Evolutionary conservation across 345 rosid genomes (phyloP), one percentile per base, ranked within the genome.

Genomic region (Pistacia integerrima): DNA sequence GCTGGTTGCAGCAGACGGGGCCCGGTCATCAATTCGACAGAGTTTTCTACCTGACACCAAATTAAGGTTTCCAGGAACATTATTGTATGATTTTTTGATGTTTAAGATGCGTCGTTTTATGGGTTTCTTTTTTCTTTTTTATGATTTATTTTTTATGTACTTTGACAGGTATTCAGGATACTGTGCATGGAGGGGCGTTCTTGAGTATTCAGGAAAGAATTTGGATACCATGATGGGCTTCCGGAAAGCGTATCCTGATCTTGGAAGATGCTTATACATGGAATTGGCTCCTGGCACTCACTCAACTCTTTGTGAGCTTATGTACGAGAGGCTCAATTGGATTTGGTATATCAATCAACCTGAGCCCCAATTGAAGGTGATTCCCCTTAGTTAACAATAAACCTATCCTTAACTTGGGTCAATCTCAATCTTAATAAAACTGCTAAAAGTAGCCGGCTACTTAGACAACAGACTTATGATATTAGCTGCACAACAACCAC

Each of bases 1-100:
- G 79, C 93, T 92, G 0, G 82, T 94, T 73, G 96, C 94, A 46
- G 98, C 94, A 1, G 96, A 94, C 77, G 94, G 97, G 10, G 87
- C 89, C 65, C 83, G 85, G 35, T 91, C 97, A 77, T 84, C 81
- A 8, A 84, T 94, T 77, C 92, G 96, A 64, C 82, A 73, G 69
- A 74, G 76, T 66, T 88, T 86, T 82, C 76, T 87, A 30, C 93
- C 96, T 13, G 81, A 87, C 67, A 35, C 85, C 54, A 87, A 85
- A 82, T 65, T 94, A 77, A 92, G 98, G 97, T 91, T 76, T 55
- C 4, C 20, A 30, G 33, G 33, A 30, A 30, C 33, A 30, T n/a
- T 57, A 5, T 28, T 46, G 28, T 14, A 2, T 28, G 4, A 3
- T 5, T 2, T 74, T 0, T 9, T 35, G 16, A 11, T 33, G 2